phyloP scores from a whole-genome alignment of 768 basidiomycete genomes.

The Kwoniella botswanensis region DNA sequence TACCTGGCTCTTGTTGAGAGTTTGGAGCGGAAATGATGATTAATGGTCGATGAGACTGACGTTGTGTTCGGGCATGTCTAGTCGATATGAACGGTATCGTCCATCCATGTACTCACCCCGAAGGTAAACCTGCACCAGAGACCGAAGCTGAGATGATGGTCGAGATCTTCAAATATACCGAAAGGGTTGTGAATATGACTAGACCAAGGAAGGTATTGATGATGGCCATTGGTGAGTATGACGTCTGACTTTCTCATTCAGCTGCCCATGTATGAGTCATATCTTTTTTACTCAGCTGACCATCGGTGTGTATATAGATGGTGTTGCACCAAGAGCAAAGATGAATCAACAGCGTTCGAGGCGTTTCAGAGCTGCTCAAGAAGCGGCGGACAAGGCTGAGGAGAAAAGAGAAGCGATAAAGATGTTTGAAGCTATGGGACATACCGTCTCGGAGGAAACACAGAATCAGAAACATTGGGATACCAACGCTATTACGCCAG shows the following conservation, averaged over 20 bases:
- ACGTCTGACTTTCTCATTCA: background rate
- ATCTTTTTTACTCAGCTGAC: background rate
- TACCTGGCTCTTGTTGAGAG: too few relatives aligned
- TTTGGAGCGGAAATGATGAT: too few relatives aligned
- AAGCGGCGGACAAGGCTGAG: slow-evolving; percentile 91
- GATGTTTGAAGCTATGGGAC: slow-evolving; percentile 97
- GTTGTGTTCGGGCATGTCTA: slow-evolving; percentile 9
- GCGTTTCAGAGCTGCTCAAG: slow-evolving; percentile 92
- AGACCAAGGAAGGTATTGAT: slow-evolving; percentile 92
- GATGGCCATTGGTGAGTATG: slow-evolving; percentile 89
- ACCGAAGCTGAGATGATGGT: slow-evolving; percentile 99
- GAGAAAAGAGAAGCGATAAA: slow-evolving; percentile 80
- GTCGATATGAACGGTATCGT: slow-evolving; percentile 99
- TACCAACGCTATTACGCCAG: slow-evolving; percentile 97
- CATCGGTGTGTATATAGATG: slow-evolving; percentile 66
- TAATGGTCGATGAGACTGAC: too few relatives aligned
- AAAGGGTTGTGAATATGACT: slow-evolving; percentile 95
- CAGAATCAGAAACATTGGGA: slow-evolving; percentile 90
- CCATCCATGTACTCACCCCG: slow-evolving; percentile 98
- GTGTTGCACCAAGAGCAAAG: slow-evolving; percentile 96
- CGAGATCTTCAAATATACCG: slow-evolving; percentile 94
- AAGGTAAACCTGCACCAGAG: slow-evolving; percentile 94
- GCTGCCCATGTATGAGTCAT: background rate
- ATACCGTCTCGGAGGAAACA: slow-evolving; percentile 74
- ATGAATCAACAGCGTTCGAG: slow-evolving; percentile 99